Evolutionary conservation across 495 filamentous ascomycete genomes (phyloP), one percentile per base, ranked within the genome.

Genomic region (Podospora didyma): DNA sequence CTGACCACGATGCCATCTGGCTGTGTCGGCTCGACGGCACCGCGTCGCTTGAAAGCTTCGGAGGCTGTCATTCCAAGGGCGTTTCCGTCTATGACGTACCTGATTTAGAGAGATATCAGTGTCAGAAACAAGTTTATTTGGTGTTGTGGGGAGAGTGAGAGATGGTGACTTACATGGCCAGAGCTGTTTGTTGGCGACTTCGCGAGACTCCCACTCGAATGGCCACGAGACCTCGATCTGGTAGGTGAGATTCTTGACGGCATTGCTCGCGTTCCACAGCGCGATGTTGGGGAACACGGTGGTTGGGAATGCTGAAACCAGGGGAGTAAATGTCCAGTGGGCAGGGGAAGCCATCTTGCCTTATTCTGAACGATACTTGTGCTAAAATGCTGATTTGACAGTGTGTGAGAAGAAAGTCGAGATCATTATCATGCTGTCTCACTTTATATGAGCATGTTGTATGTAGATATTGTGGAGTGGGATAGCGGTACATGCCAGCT

Each of bases 191-290:
- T 51, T 58, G 7, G n/a, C n/a, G n/a, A 55, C 51, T 2, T 58
- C 26, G 3, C 37, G 49, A 28, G 61, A 61, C 6, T 54, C 50
- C 62, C 59, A 64, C 19, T 47, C 55, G 16, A 64, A 62, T 10
- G 64, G 62, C 62, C 56, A 67, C 16, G 62, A 67, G 9, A 62
- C 28, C 6, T 53, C 44, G 19, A 64, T 57, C 22, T 67, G 62
- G 17, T 64, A 67, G 7, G 58, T 60, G 7, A 56, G 35, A 42
- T 64, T 54, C 23, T 46, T 54, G 17, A 31, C 23, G 17, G n/a
- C 44, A 24, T 53, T 61, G 7, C 50, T 64, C 17, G 47, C 64
- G 24, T 67, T 64, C 62, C 54, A 67, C 7, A 67, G 2, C 1
- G 59, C 57, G 7, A 47, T 52, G 51, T 60, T 67, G 24, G 64